These are phyloP conservation scores for Mycena galopus DNA, from an alignment of 768 basidiomycete species.

Conservation along the genomic window DNA sequence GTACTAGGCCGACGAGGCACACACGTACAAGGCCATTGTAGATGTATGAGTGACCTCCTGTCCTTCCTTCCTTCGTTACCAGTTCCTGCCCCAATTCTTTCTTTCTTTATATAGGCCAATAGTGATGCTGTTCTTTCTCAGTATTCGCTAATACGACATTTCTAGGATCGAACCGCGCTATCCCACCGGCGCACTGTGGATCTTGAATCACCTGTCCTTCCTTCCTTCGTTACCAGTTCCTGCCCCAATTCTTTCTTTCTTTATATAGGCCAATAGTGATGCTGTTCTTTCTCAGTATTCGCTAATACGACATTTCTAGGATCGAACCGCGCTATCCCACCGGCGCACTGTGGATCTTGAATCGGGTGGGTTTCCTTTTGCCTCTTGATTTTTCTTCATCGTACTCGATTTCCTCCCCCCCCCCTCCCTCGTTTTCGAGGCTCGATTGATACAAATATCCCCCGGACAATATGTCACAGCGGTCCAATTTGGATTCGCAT, in stretches of 20 bases:
- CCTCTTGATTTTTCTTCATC: too few species aligned
- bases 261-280: too few species aligned
- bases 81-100: too few species aligned
- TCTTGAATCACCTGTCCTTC: conserved; percentile 54
- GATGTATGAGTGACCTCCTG: conserved; percentile 59
- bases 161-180: conserved; percentile 56
- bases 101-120: too few species aligned
- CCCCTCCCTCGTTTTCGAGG: too few species aligned
- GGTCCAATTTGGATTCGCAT: too few species aligned
- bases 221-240: neutral
- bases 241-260: too few species aligned
- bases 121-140: too few species aligned
- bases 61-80: neutral
- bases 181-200: conserved; percentile 68
- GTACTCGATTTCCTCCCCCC: too few species aligned
- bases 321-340: conserved; percentile 60
- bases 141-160: neutral
- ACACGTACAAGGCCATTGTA: conserved; percentile 74
- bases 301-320: conserved; percentile 30
- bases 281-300: too few species aligned
- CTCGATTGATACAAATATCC: too few species aligned
- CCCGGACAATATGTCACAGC: too few species aligned
- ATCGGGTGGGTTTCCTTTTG: conserved; percentile 40
- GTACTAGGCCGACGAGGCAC: conserved; percentile 80
- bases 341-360: conserved; percentile 69